These are phyloP conservation scores for Mariannaea elegans DNA, from an alignment of 2,329 filamentous ascomycete species.

Conservation along the genomic window DNA sequence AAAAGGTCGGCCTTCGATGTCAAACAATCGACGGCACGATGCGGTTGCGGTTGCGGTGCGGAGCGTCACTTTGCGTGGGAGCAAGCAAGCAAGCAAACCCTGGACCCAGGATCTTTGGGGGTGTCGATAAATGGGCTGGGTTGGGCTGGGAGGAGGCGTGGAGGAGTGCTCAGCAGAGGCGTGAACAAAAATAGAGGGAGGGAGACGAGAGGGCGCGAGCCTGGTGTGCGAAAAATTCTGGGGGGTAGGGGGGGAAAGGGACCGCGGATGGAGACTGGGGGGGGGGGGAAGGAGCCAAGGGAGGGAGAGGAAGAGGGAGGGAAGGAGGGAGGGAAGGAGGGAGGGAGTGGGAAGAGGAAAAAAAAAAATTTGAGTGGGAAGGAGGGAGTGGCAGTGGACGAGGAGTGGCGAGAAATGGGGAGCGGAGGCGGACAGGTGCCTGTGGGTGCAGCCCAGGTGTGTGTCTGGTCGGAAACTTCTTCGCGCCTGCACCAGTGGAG, in stretches of 20 bases:
- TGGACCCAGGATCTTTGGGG: conserved; percentile 46
- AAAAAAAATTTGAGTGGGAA: background rate
- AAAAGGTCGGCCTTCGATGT: conserved; percentile 23
- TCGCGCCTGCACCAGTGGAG: conserved; percentile 5
- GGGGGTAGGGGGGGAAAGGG: conserved; percentile 31
- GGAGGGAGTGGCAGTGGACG: conserved; percentile 11
- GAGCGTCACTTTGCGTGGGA: conserved; percentile 36
- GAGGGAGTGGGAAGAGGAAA: conserved; percentile 1
- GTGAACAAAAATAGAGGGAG: conserved; percentile 44
- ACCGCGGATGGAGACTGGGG: conserved; percentile 8
- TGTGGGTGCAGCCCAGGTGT: conserved; percentile 27
- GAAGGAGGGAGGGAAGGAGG: conserved; percentile 5
- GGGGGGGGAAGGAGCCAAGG: conserved; percentile 24
- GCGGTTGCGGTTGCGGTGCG: conserved; percentile 36
- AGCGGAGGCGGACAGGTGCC: background rate
- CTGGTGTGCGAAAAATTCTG: conserved; percentile 26
- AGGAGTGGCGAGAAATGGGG: conserved; percentile 5
- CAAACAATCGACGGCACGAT: conserved; percentile 23
- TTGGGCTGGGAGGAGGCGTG: conserved; percentile 49
- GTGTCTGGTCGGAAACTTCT: conserved; percentile 11
- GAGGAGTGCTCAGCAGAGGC: conserved; percentile 47
- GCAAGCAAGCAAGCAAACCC: conserved; percentile 41
- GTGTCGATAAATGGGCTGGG: conserved; percentile 51
- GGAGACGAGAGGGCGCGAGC: conserved; percentile 28
- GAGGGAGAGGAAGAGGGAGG: conserved; percentile 7